Percentiles rank a stretch among this genome's conserved stretches.
These are phyloP conservation scores for Knufia fluminis DNA, from an alignment of 2,329 filamentous ascomycete genomes.

Conservation along the genomic window DNA sequence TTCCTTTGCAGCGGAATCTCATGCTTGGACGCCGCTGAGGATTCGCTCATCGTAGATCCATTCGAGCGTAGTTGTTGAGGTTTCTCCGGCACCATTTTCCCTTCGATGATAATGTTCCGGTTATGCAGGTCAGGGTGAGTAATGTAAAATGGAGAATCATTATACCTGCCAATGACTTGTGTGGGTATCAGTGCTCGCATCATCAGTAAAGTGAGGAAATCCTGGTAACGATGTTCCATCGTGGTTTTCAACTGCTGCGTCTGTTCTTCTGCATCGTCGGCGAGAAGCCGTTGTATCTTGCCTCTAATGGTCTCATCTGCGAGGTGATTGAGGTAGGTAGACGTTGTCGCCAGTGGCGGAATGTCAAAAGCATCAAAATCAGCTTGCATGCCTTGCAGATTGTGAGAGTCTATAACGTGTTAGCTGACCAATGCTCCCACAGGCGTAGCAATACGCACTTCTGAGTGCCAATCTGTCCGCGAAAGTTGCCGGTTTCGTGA, in stretches of 20 bases:
- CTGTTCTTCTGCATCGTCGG: neutral
- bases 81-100: neutral
- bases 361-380: constrained; percentile 3
- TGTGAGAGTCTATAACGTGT: neutral
- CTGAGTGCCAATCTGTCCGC: neutral
- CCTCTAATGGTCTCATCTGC: neutral
- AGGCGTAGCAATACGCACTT: neutral
- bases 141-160: constrained; percentile 5
- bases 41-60: neutral
- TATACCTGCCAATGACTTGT: neutral
- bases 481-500: constrained; percentile 1
- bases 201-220: neutral
- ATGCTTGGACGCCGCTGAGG: neutral
- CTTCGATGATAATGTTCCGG: constrained; percentile 4
- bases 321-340: neutral
- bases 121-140: constrained; percentile 5
- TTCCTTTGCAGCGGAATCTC: neutral
- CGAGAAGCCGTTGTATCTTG: neutral
- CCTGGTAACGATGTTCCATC: neutral
- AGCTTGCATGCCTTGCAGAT: neutral
- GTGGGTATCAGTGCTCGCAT: neutral
- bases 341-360: neutral
- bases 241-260: neutral
- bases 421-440: neutral
- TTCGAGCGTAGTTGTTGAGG: neutral